Conservation (phyloP, 257 asterid species). For the Thymus mandschuricus region DNA sequence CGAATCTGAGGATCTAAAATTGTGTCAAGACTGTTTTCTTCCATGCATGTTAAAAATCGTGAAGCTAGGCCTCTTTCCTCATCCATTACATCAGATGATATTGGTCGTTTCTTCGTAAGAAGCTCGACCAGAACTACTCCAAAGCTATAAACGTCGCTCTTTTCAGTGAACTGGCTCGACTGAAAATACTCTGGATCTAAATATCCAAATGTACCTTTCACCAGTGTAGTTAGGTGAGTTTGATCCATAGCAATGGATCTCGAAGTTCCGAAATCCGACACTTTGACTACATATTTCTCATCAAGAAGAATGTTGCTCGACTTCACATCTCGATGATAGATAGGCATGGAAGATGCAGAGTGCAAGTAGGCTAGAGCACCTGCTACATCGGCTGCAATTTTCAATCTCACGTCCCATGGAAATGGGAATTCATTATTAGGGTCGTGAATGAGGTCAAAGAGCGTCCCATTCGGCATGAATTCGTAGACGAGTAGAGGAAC, state of each 20-base stretch:
- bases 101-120: no score
- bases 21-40: not conserved
- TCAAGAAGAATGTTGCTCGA: not conserved
- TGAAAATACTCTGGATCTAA: not conserved
- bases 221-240: not conserved
- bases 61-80: no score
- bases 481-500: no score
- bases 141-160: no score
- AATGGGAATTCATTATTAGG: no score
- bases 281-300: not conserved
- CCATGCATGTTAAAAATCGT: not conserved
- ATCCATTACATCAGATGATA: no score
- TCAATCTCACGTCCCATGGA: slow-evolving; percentile 7
- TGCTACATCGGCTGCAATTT: slow-evolving; percentile 31
- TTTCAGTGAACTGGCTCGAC: no score
- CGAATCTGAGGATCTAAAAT: not conserved
- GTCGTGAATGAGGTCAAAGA: no score
- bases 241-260: not conserved
- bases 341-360: slow-evolving; percentile 24
- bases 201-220: not conserved
- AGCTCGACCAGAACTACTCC: no score
- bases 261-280: not conserved
- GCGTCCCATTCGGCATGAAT: no score
- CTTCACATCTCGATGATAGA: slow-evolving; percentile 28
- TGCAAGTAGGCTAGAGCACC: slow-evolving; percentile 34